These are phyloP conservation scores for Mimosa bimucronata DNA, from an alignment of 306 rosid species.

Conservation along the genomic window DNA sequence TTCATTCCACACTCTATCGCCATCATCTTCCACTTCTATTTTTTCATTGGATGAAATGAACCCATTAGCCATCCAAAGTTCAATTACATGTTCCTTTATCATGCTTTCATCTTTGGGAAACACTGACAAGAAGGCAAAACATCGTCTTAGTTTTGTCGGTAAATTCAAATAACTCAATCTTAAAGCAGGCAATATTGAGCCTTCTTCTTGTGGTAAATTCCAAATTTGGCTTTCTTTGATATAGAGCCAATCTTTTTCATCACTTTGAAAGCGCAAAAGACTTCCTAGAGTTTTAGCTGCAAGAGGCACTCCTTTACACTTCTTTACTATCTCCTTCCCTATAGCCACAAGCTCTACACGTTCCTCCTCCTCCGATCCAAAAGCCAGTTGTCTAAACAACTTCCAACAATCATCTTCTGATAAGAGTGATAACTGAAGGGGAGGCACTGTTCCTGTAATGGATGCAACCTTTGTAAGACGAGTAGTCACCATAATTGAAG, in stretches of 20 bases:
- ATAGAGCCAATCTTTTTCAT: neutral
- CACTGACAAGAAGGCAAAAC: too few relatives aligned
- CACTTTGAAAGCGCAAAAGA: neutral
- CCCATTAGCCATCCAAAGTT: neutral
- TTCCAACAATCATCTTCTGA: too few relatives aligned
- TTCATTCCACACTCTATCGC: slow-evolving; percentile 13
- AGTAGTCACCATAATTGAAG: slow-evolving; percentile 34
- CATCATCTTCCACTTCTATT: slow-evolving; percentile 30
- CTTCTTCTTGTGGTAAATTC: neutral
- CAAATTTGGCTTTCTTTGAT: too few relatives aligned
- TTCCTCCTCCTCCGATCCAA: too few relatives aligned
- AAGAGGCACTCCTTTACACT: neutral
- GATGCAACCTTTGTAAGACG: slow-evolving; percentile 4
- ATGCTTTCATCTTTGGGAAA: too few relatives aligned
- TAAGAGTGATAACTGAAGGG: too few relatives aligned
- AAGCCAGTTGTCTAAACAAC: too few relatives aligned
- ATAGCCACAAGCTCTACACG: too few relatives aligned
- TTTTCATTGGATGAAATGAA: neutral
- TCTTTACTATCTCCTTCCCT: neutral
- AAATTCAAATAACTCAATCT: neutral
- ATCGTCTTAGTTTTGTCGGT: neutral
- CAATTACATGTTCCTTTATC: too few relatives aligned
- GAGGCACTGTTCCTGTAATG: too few relatives aligned
- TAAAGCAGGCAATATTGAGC: neutral
- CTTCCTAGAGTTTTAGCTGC: neutral